Base-by-base conservation (phyloP, 2,329 filamentous ascomycete genomes). In the Xylariales sp. region DNA sequence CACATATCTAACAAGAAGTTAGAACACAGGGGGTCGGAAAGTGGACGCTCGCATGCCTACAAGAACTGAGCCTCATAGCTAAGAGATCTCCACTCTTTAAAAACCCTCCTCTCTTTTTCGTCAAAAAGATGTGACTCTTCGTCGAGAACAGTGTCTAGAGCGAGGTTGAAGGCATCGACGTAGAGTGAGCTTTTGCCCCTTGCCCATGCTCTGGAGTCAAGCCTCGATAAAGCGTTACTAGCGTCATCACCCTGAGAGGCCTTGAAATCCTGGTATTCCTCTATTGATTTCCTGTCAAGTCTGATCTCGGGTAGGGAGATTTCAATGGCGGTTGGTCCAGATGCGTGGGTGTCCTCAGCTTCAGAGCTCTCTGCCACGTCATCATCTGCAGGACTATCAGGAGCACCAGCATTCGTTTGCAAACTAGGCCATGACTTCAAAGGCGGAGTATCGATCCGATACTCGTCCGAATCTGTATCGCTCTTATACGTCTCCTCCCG, bases 151-250 rank as follows among this genome's bases (percentile, higher is more conserved):
- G 93, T 97, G 67, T 95, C 90, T 56, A 99, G 82, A 1, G 95
- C 93, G 14, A 98, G 84, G 75, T 97, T 97, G 83, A 99, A 99
- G 0, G 96, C 96, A 81, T 99, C 96, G 18, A 97, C 93, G 75
- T 99, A 99, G 63, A 99, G 93, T 1, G 94, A 98, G 75, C 90
- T 97, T 77, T 89, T 90, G 0, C 93, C 93, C 74, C 86, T 89
- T 4, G 89, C 80, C 93, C 93, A 97, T 67, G 86, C 58, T 83
- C 83, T 78, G 16, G 75, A 70, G 64, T 78, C 70, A 59, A 88
- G 81, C 65, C 84, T 84, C 14, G 91, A 76, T 7, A 87, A 83
- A 45, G 83, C 81, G 69, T 85, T 83, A 5, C 83, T 75, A 8
- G 83, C 76, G 9, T 81, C 77, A 3, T 80, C 79, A 61, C 84